Percentiles rank a stretch among this genome's conserved stretches.
Conservation (phyloP, 805 yeast genomes). For the Lipomyces lipofer region DNA sequence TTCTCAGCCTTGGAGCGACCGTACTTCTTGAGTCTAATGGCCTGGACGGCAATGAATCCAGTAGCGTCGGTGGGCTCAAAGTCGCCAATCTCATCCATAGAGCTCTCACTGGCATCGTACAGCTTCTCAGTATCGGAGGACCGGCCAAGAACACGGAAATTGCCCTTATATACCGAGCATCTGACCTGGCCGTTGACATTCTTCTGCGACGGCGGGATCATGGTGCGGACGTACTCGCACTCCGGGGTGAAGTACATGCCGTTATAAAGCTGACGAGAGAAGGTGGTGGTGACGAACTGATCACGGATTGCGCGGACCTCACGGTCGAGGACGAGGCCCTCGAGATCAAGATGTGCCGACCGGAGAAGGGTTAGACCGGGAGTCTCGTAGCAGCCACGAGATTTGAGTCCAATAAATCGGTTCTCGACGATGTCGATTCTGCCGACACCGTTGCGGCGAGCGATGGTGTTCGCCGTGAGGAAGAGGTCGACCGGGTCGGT, state of each 20-base stretch:
- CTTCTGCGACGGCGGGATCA: slow-evolving; percentile 92
- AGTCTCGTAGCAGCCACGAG: slow-evolving; percentile 99
- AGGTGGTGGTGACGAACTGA: slow-evolving; percentile 88
- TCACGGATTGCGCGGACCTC: slow-evolving; percentile 98
- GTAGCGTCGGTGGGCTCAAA: slow-evolving; percentile 96
- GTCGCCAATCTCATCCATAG: slow-evolving; percentile 98
- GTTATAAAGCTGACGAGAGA: slow-evolving; percentile 88
- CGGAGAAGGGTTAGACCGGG: slow-evolving; percentile 96
- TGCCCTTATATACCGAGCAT: slow-evolving; percentile 90
- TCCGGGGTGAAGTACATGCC: slow-evolving; percentile 99
- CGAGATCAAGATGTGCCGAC: slow-evolving; percentile 91
- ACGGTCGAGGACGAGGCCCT: slow-evolving; percentile 95
- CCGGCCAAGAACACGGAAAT: slow-evolving; percentile 83
- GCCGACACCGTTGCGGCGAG: slow-evolving; percentile 99
- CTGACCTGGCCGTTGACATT: slow-evolving; percentile 97
- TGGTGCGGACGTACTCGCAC: slow-evolving; percentile 90
- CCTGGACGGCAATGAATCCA: slow-evolving; percentile 97
- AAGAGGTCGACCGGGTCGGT: slow-evolving; percentile 91
- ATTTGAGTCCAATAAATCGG: slow-evolving; percentile 97
- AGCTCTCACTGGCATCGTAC: slow-evolving; percentile 96
- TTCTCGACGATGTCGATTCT: slow-evolving; percentile 98
- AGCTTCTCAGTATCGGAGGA: slow-evolving; percentile 92
- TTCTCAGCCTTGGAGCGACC: slow-evolving; percentile 92
- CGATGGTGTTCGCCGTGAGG: slow-evolving; percentile 88
- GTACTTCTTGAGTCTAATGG: slow-evolving; percentile 96